Evolutionary conservation across 2,329 filamentous ascomycete genomes (phyloP), one percentile per base, ranked within the genome.

Genomic region (Hymenoscyphus infarciens): DNA sequence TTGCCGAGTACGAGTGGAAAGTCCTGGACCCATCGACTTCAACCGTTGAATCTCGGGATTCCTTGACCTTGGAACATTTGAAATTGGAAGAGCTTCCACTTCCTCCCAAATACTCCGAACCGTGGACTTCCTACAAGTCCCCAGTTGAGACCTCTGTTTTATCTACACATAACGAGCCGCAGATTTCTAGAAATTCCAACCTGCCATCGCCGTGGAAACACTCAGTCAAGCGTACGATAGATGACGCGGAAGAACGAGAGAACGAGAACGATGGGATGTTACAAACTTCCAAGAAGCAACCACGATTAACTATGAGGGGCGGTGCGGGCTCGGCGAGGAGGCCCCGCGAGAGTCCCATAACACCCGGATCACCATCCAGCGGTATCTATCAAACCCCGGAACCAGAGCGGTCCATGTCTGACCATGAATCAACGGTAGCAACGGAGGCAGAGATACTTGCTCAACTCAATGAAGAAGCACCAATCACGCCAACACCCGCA

Each of bases 401-500:
- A n/a, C 33, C 31, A 27, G 56, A 57, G 22, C 15, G n/a, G 22
- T 6, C 13, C 10, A 11, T 31, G 25, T 16, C n/a, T 25, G 8
- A 29, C 6, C 16, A 16, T 16, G 29, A 42, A 22, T 49, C 57
- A 5, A 55, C 49, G 33, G 59, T 55, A 35, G 22, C 11, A 10
- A 56, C 38, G 1, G 35, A 49, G 13, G 60, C 38, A 25, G 55
- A 58, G 25, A 54, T 59, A 6, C 16, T 57, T n/a, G 42, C 31
- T 5, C 60, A 62, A 33, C 25, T 62, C 5, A n/a, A 33, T 8
- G 45, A 38, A n/a, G 39, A 38, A 22, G 29, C 19, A 13, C 22
- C 31, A 27, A 56, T 27, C 27, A 45, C 25, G 11, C 35, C 31
- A 33, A 45, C 39, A 8, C 42, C 42, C 5, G 42, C 22, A 8